Conservation (phyloP, 2,329 filamentous ascomycete species). For the Penicillium occitanis region DNA sequence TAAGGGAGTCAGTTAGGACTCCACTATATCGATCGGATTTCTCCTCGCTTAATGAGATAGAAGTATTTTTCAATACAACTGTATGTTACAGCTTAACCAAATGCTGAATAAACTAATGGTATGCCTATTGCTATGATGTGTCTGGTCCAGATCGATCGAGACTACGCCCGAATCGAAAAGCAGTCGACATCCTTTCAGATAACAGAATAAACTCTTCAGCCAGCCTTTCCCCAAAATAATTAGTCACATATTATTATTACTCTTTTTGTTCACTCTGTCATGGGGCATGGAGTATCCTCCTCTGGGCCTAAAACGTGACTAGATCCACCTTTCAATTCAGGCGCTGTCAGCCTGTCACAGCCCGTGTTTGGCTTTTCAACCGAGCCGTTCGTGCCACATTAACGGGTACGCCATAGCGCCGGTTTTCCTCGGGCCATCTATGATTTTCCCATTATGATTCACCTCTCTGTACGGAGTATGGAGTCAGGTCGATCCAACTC, state of each 20-base stretch:
- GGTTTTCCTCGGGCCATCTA: slow-evolving; percentile 13
- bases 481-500: not conserved
- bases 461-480: not conserved
- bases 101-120: too few relatives aligned
- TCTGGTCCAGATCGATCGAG: not conserved
- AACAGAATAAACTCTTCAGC: slow-evolving; percentile 5
- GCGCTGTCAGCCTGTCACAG: not conserved
- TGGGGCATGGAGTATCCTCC: not conserved
- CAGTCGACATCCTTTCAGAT: not conserved
- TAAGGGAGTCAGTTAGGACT: not conserved
- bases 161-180: not conserved
- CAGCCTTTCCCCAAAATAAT: slow-evolving; percentile 13
- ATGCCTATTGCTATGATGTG: not conserved
- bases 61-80: not conserved
- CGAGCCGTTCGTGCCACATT: slow-evolving; percentile 17
- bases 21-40: slow-evolving; percentile 13
- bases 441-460: not conserved
- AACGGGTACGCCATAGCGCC: slow-evolving; percentile 5
- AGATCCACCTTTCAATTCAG: not conserved
- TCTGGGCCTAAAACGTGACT: not conserved
- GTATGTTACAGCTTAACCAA: not conserved
- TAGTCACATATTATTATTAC: not conserved
- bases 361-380: slow-evolving; percentile 8
- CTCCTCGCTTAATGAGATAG: not conserved
- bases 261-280: slow-evolving; percentile 3